These are phyloP conservation scores for Pleurotus salmoneostramineus DNA, from an alignment of 768 basidiomycete genomes.

Conservation along the genomic window DNA sequence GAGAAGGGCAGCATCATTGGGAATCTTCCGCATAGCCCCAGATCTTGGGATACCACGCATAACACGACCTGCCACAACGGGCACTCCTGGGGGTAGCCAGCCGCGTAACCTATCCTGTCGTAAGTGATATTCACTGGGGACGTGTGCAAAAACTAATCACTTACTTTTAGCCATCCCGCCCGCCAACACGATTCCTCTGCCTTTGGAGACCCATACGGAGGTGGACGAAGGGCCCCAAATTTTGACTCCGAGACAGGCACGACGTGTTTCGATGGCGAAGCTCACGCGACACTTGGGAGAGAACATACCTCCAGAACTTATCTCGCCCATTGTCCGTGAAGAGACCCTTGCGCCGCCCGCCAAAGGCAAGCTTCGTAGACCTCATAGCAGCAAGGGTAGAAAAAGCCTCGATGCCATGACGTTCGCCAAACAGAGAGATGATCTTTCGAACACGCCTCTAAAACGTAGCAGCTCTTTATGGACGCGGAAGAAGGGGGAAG, in stretches of 20 bases:
- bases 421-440: not conserved
- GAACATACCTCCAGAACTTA: conserved; percentile 30
- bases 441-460: conserved; percentile 8
- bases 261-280: conserved; percentile 8
- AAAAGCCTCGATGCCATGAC: conserved; percentile 6
- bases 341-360: conserved; percentile 1
- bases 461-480: conserved; percentile 27
- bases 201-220: not conserved
- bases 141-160: not conserved
- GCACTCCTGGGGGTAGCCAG: not conserved
- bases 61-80: not conserved
- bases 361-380: conserved; percentile 5
- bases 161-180: no score
- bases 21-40: conserved; percentile 1
- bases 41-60: not conserved
- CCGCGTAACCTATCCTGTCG: not conserved
- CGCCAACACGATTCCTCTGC: not conserved
- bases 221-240: not conserved
- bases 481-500: conserved; percentile 9
- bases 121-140: not conserved
- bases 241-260: conserved; percentile 3
- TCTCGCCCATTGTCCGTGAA: conserved; percentile 8
- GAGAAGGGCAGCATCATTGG: not conserved
- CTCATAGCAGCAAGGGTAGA: conserved; percentile 2
- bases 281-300: conserved; percentile 16